Conservation (phyloP, 192 early-diverging fungal species). For the Entomortierella lignicola region DNA sequence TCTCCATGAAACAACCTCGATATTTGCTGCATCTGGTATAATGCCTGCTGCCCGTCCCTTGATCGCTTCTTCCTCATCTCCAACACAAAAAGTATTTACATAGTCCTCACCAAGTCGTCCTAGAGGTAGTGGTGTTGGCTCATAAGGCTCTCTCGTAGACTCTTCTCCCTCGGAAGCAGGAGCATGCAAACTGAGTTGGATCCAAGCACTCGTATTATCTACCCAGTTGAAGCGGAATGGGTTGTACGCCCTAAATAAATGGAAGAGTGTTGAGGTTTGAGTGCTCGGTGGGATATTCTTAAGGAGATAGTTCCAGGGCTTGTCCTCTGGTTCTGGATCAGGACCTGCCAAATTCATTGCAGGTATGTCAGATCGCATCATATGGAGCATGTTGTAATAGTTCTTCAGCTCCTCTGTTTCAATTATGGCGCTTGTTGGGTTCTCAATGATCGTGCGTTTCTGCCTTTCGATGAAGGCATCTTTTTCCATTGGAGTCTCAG, state of each 20-base stretch:
- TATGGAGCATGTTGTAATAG: constrained; percentile 70
- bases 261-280: constrained; percentile 60
- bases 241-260: constrained; percentile 58
- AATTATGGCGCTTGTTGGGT: constrained; percentile 25
- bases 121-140: constrained; percentile 20
- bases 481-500: constrained; percentile 33
- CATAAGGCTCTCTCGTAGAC: constrained; percentile 6
- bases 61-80: constrained; percentile 16
- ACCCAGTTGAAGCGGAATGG: constrained; percentile 63
- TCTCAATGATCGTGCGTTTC: constrained; percentile 27
- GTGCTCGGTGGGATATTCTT: constrained; percentile 63
- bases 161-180: constrained; percentile 15
- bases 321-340: constrained; percentile 57
- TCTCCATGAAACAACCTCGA: constrained; percentile 53
- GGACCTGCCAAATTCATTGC: constrained; percentile 68
- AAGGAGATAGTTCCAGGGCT: constrained; percentile 62
- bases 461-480: constrained; percentile 31
- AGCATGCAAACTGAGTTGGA: constrained; percentile 57
- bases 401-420: constrained; percentile 33
- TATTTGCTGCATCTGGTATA: constrained; percentile 52
- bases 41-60: constrained; percentile 50
- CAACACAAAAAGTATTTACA: constrained; percentile 49
- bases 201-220: constrained; percentile 59
- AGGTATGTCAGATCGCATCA: constrained; percentile 75
- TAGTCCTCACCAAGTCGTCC: constrained; percentile 54